These are phyloP conservation scores for Penicillium sp. DNA, from an alignment of 2,329 filamentous ascomycete species.

Conservation along the genomic window DNA sequence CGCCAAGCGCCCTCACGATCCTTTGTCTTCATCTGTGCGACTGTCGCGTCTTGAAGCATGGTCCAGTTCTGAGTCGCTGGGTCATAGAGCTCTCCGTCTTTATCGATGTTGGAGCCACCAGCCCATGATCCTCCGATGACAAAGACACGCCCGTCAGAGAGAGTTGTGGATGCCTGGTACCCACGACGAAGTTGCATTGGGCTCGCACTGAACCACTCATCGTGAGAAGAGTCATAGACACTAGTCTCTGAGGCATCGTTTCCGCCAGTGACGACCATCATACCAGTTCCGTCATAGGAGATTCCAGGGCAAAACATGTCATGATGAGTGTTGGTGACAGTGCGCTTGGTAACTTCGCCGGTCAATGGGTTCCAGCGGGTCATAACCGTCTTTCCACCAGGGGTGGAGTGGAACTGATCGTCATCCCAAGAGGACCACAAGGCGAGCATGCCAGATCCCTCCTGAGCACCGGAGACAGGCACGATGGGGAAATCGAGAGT, in stretches of 20 bases:
- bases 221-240: conserved; percentile 36
- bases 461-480: conserved; percentile 25
- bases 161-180: conserved; percentile 55
- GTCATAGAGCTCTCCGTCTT: conserved; percentile 60
- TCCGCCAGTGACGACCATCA: conserved; percentile 58
- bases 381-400: conserved; percentile 21
- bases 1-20: conserved; percentile 45
- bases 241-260: conserved; percentile 52
- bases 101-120: conserved; percentile 49
- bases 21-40: conserved; percentile 47
- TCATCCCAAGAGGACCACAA: conserved; percentile 22
- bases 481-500: conserved; percentile 31
- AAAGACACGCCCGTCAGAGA: conserved; percentile 59
- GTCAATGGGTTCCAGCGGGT: conserved; percentile 14
- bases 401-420: conserved; percentile 15
- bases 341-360: conserved; percentile 11
- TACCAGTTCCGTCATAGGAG: conserved; percentile 51
- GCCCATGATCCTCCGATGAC: conserved; percentile 61
- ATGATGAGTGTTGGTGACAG: conserved; percentile 26
- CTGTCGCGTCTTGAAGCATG: conserved; percentile 48
- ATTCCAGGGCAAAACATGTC: conserved; percentile 49
- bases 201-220: conserved; percentile 35
- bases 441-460: conserved; percentile 15
- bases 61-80: conserved; percentile 52
- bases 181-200: conserved; percentile 52